Evolutionary conservation across 2,329 filamentous ascomycete species (phyloP).

Genomic region (Lanzia echinophila): DNA sequence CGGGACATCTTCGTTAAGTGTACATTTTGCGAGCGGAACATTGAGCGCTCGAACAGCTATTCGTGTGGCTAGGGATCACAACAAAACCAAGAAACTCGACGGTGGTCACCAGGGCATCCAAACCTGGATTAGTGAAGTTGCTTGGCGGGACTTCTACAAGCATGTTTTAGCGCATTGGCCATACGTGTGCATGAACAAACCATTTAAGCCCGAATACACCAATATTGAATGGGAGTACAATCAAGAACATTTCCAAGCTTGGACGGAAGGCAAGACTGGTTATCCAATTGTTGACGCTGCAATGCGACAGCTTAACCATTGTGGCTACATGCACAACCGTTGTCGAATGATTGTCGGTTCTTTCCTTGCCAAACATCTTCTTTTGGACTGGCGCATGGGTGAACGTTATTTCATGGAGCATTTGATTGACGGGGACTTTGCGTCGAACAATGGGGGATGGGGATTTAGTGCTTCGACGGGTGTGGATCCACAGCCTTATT

Average conservation of each 20-base stretch:
- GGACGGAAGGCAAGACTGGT: slow-evolving; percentile 69
- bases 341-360: slow-evolving; percentile 78
- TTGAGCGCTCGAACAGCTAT: slow-evolving; percentile 63
- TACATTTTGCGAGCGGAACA: slow-evolving; percentile 64
- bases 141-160: slow-evolving; percentile 84
- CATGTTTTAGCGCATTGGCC: slow-evolving; percentile 83
- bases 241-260: slow-evolving; percentile 59
- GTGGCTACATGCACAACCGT: slow-evolving; percentile 79
- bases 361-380: slow-evolving; percentile 72
- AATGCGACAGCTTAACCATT: slow-evolving; percentile 67
- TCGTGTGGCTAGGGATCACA: slow-evolving; percentile 52
- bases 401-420: slow-evolving; percentile 79
- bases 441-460: slow-evolving; percentile 31
- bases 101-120: slow-evolving; percentile 58
- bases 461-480: slow-evolving; percentile 55
- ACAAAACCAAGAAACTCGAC: slow-evolving; percentile 59
- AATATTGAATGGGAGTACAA: slow-evolving; percentile 80
- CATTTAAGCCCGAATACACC: slow-evolving; percentile 77
- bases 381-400: slow-evolving; percentile 78
- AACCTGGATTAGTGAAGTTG: slow-evolving; percentile 75
- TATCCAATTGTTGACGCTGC: slow-evolving; percentile 81
- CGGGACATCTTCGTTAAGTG: slow-evolving; percentile 64
- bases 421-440: slow-evolving; percentile 33
- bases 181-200: slow-evolving; percentile 72
- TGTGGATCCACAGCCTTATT: slow-evolving; percentile 84